Percentiles rank a stretch among this genome's conserved stretches.
Conservation (phyloP, 2,329 filamentous ascomycete genomes). For the Aciculosporium take region DNA sequence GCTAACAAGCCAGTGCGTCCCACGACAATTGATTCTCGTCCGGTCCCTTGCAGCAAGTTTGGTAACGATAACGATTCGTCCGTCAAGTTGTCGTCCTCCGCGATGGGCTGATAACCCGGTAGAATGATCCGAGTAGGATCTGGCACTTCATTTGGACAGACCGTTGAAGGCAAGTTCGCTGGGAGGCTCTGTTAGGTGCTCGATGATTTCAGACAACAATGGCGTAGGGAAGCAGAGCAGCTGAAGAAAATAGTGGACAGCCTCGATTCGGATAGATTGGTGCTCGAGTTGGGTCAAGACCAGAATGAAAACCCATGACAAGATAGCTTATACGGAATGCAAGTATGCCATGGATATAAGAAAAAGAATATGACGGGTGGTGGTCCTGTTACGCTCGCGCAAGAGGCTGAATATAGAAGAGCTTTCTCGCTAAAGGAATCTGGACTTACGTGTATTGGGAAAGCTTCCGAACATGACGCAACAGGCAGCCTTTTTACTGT, state of each 20-base stretch:
- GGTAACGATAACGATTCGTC: slow-evolving; percentile 27
- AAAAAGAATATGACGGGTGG: background rate
- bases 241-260: background rate
- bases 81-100: slow-evolving; percentile 17
- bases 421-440: background rate
- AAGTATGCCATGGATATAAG: background rate
- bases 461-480: slow-evolving; percentile 30
- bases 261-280: background rate
- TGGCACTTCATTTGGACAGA: slow-evolving; percentile 38
- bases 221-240: background rate
- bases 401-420: background rate
- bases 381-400: background rate
- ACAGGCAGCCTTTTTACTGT: background rate
- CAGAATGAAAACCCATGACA: background rate
- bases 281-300: background rate
- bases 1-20: slow-evolving; percentile 38
- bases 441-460: slow-evolving; percentile 24
- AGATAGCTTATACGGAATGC: background rate
- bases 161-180: slow-evolving; percentile 18
- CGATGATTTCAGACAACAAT: background rate
- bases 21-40: slow-evolving; percentile 28
- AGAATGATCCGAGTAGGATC: slow-evolving; percentile 40
- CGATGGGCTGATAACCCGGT: slow-evolving; percentile 29
- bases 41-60: slow-evolving; percentile 35
- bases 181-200: slow-evolving; percentile 7